Evolutionary conservation across 2,329 filamentous ascomycete genomes (phyloP), one percentile per base, ranked within the genome.

Genomic region (Lasiodiplodia gonubiensis): DNA sequence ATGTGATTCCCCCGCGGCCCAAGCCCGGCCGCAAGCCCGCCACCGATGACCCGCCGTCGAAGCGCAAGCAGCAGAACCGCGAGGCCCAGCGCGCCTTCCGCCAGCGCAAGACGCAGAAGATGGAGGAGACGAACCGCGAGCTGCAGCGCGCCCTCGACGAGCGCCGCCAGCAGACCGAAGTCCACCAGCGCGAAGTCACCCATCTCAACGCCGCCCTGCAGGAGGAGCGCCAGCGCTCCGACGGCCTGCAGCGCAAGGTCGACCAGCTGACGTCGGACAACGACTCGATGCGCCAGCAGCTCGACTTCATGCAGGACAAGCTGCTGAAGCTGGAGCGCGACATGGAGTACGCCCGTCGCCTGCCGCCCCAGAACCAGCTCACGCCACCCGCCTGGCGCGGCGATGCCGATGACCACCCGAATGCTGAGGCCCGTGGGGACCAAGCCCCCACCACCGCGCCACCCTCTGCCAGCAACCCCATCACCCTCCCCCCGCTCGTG

Each of bases 1-100:
- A 80, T 71, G 72, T 71, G 3, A 74, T 84, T 25, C 81, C 79
- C 39, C 74, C 81, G 6, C 78, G 82, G 27, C 82, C 82, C 8
- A 82, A 81, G 84, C 94, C 95, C 25, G 94, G 94, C 59, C 89
- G 94, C 72, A 98, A 98, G 84, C 94, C 94, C 3, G 92, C 93
- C 55, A 96, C 92, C 42, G 94, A 97, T 76, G 96, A 94, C 64
- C 93, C 94, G 16, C 92, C 92, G 1, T 97, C 93, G 52, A 97
- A 97, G 82, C 89, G 95, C 71, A 96, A 97, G 83, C 92, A 92
- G 1, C 95, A 98, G 81, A 98, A 98, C 79, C 88, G 95, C 69
- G 92, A 92, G 55, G 94, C 94, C 3, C 94, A 98, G 81, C 86
- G 94, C 68, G 92, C 92, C 1, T 98, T 98, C 79, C 87, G 94